Conservation (phyloP, 2,329 filamentous ascomycete genomes). For the Neobulgaria alba region DNA sequence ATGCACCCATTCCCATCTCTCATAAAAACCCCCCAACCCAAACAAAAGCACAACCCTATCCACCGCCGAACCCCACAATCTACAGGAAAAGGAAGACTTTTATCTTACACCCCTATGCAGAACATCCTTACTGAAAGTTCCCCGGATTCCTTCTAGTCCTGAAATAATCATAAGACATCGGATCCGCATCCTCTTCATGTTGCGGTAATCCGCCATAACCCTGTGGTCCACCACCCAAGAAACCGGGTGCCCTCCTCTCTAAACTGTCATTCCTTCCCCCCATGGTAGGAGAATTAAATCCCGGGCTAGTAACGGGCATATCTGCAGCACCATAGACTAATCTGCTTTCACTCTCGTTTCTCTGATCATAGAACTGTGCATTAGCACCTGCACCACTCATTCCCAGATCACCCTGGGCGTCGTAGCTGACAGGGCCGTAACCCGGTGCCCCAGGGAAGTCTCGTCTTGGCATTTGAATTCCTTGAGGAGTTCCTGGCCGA, state of each 20-base stretch:
- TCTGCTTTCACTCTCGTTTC: conserved; percentile 46
- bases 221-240: conserved; percentile 47
- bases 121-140: conserved; percentile 8
- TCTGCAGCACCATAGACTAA: conserved; percentile 45
- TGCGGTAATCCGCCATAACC: conserved; percentile 54
- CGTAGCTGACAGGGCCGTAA: conserved; percentile 16
- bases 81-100: too few relatives aligned
- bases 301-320: conserved; percentile 37
- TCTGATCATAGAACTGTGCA: conserved; percentile 6
- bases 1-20: conserved; percentile 1
- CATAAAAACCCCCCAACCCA: background rate
- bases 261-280: conserved; percentile 28
- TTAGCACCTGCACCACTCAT: background rate
- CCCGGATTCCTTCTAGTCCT: conserved; percentile 17
- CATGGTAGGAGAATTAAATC: conserved; percentile 2
- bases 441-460: conserved; percentile 1
- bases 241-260: conserved; percentile 39
- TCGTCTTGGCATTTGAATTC: conserved; percentile 8
- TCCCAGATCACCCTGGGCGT: conserved; percentile 20
- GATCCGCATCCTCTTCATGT: conserved; percentile 28
- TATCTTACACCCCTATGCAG: conserved; percentile 4
- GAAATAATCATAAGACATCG: conserved; percentile 28
- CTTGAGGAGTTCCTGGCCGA: conserved; percentile 21
- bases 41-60: too few relatives aligned
- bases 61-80: too few relatives aligned